Conservation (phyloP, 1,284 basidiomycete genomes). For the Cryptococcus sp. region DNA sequence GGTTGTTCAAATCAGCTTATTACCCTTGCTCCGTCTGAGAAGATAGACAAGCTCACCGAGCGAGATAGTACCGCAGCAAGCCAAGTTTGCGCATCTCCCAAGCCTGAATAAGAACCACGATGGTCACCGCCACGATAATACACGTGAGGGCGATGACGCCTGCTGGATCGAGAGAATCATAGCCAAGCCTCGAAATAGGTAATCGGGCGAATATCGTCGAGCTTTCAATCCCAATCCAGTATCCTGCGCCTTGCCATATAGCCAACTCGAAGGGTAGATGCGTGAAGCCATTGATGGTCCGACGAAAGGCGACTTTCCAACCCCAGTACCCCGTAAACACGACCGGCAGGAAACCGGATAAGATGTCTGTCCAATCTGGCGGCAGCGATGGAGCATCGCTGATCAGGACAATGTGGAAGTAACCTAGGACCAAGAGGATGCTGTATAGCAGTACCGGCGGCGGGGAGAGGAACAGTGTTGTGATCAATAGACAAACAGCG, state of each 20-base stretch:
- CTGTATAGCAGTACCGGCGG: slow-evolving; percentile 28
- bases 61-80: slow-evolving; percentile 41
- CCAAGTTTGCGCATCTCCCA: slow-evolving; percentile 37
- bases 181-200: slow-evolving; percentile 43
- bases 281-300: slow-evolving; percentile 35
- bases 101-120: slow-evolving; percentile 40
- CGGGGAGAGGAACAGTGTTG: slow-evolving; percentile 37
- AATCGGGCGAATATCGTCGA: slow-evolving; percentile 42
- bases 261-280: slow-evolving; percentile 37
- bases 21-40: neutral
- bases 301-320: slow-evolving; percentile 37
- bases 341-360: slow-evolving; percentile 31
- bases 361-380: slow-evolving; percentile 40
- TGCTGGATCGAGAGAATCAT: slow-evolving; percentile 32
- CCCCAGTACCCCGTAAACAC: slow-evolving; percentile 42
- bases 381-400: slow-evolving; percentile 30
- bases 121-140: slow-evolving; percentile 32
- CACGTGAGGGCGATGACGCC: slow-evolving; percentile 34
- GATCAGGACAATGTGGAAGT: slow-evolving; percentile 39
- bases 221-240: slow-evolving; percentile 49
- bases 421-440: slow-evolving; percentile 39
- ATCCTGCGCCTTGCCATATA: slow-evolving; percentile 47
- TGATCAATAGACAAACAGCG: slow-evolving; percentile 34
- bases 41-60: slow-evolving; percentile 22
- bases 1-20: neutral